Evolutionary conservation across 129 eudicot genomes (phyloP).

Genomic region (Dittrichia graveolens): DNA sequence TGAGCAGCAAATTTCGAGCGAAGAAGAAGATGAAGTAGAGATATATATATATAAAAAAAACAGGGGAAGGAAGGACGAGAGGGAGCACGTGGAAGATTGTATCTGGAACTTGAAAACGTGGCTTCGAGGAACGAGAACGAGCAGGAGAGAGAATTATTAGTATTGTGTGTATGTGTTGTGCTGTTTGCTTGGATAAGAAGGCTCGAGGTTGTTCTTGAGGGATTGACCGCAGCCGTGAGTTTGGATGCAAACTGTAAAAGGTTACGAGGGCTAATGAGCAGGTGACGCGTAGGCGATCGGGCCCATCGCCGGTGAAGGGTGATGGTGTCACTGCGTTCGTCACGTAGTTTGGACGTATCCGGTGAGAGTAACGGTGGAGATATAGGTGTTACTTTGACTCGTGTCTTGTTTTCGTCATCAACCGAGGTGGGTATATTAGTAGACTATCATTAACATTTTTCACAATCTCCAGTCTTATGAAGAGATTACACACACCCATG

Average conservation of each 20-base stretch:
- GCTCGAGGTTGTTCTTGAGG: conserved; percentile 8
- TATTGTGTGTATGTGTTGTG: not conserved
- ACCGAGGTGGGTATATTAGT: conserved; percentile 14
- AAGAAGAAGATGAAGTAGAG: not conserved
- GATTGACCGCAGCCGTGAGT: not conserved
- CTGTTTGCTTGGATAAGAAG: conserved; percentile 43
- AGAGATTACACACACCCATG: too few relatives aligned
- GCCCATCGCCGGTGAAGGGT: conserved; percentile 24
- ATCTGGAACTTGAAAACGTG: conserved; percentile 37
- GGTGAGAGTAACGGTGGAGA: not conserved
- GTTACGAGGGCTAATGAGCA: conserved; percentile 28
- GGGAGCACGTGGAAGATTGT: conserved; percentile 36
- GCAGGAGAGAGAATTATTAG: conserved; percentile 19
- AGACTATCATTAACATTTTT: not conserved
- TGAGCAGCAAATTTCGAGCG: not conserved
- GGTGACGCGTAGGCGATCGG: conserved; percentile 30
- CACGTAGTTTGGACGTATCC: conserved; percentile 32
- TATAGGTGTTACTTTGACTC: conserved; percentile 34
- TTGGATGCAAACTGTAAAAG: conserved; percentile 14
- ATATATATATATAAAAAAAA: conserved; percentile 10
- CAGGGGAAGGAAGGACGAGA: not conserved
- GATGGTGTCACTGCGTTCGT: conserved; percentile 52
- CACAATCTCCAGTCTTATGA: not conserved
- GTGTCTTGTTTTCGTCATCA: conserved; percentile 33
- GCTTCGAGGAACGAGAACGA: conserved; percentile 35